Base-by-base conservation (phyloP, 176 grass and related monocot genomes). In the Pontederia crassipes region DNA sequence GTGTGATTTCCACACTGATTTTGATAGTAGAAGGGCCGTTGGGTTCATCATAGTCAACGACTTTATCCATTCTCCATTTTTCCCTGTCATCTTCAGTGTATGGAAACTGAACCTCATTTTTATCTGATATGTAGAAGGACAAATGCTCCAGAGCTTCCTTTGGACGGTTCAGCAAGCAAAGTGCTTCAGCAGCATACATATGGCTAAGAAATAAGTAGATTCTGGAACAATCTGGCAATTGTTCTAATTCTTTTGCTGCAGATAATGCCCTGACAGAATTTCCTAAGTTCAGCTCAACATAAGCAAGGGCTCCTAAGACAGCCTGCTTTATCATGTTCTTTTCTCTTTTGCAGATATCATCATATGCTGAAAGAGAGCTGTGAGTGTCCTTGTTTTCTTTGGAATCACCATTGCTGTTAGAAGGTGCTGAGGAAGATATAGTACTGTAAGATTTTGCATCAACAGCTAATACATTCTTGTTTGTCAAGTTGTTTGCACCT, bases 151-250 rank as follows among this genome's bases (percentile, higher is more conserved):
- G 66, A 62, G 90, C 90, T 65, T 89, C 90, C 61, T 83, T 77
- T 28, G 74, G 65, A 69, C 75, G 78, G 66, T 89, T 85, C 64
- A 95, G 77, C 15, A 62, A 24, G 48, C 86, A 89, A 4, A 95
- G 77, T 74, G 90, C 85, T 83, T 95, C 90, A 48, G 82, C 83
- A 28, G 90, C 82, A 55, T 86, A 95, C 13, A 95, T 80, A 86
- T 72, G 82, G 55, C 82, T 71, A 1, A 95, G 72, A 65, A 83
- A 95, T 48, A 74, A 46, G 74, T 84, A 79, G 56, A 89, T 81
- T 73, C 75, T 89, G 4, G 86, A 95, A 74, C 86, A 95, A 54
- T 79, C 77, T 40, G 67, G 61, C 66, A 95, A 57, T 52, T 81
- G 66, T 63, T 76, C 52, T 57, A 95, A 74, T 9, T 32, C 72